phyloP scores from a whole-genome alignment of 2,329 filamentous ascomycete species.

The Curvularia verruculosa region DNA sequence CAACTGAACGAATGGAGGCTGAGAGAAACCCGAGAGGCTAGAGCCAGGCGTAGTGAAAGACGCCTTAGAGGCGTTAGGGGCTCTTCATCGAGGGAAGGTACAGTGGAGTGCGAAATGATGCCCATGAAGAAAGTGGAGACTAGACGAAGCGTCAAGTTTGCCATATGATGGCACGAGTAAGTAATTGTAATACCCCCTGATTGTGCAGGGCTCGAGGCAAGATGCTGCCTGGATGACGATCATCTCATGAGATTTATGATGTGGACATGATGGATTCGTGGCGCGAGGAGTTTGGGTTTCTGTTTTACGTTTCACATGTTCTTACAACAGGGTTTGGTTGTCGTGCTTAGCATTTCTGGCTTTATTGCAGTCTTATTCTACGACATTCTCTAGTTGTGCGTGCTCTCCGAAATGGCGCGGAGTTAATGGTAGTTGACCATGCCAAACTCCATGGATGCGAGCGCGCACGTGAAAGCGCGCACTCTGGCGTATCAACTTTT shows the following conservation, averaged over 20 bases:
- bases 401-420: not conserved
- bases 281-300: constrained; percentile 5
- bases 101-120: constrained; percentile 35
- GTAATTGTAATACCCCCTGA: constrained; percentile 27
- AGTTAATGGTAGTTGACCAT: not conserved
- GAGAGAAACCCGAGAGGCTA: constrained; percentile 64
- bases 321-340: not conserved
- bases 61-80: constrained; percentile 47
- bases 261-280: constrained; percentile 13
- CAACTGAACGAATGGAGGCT: constrained; percentile 66
- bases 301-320: not conserved
- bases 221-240: constrained; percentile 21
- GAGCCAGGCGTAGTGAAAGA: constrained; percentile 62
- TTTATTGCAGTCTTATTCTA: not conserved
- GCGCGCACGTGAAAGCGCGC: constrained; percentile 14
- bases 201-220: not conserved
- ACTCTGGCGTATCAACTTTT: not conserved
- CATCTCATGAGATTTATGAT: constrained; percentile 30
- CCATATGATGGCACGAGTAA: constrained; percentile 16
- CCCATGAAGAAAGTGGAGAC: constrained; percentile 20
- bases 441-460: constrained; percentile 1
- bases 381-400: not conserved
- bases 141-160: constrained; percentile 43
- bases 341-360: not conserved
- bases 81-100: constrained; percentile 35